Base-by-base conservation (phyloP, 306 rosid genomes). In the Rosa lucieae region DNA sequence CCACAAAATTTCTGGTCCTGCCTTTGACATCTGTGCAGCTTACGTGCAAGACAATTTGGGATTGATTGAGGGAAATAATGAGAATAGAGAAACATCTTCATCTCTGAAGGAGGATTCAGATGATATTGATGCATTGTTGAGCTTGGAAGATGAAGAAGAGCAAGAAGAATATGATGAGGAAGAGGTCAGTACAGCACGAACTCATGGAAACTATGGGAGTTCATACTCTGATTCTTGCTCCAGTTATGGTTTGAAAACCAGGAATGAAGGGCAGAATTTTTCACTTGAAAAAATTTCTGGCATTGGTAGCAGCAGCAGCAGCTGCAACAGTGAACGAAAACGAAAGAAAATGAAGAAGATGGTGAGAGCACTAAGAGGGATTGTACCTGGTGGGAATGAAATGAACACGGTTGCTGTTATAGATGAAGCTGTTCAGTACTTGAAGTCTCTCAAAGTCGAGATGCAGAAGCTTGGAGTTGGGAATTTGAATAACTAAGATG, bases 161-260 rank as follows among this genome's bases (percentile, higher is more conserved):
- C 74, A 82, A 71, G 92, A 88, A 44, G 92, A 88, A 74, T 78
- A 77, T 37, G 98, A 90, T 48, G 98, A 91, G 47, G 97, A 93
- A 82, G 98, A 89, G 79, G 82, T 91, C 77, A 92, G 97, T 90
- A 92, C 98, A 2, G 98, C 97, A n/a, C 89, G 97, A 73, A 89
- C 94, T 73, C 78, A 75, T 17, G 90, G 86, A 74, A 82, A 86
- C 67, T 83, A 86, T 76, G 94, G 87, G 56, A 81, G 81, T 55
- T 44, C 78, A 35, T 85, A 85, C 26, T 83, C 89, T 47, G 97
- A 94, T 74, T 87, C 97, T 74, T 89, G 88, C 75, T 85, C 97
- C 63, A 88, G 86, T 82, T 92, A 88, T 79, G 86, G 85, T 78
- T 75, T 86, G 67, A 88, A 87, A 80, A 77, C 89, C 78, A 86